Evolutionary conservation across 1,284 basidiomycete genomes (phyloP).

Genomic region (Cutaneotrichosporon cyanovorans): DNA sequence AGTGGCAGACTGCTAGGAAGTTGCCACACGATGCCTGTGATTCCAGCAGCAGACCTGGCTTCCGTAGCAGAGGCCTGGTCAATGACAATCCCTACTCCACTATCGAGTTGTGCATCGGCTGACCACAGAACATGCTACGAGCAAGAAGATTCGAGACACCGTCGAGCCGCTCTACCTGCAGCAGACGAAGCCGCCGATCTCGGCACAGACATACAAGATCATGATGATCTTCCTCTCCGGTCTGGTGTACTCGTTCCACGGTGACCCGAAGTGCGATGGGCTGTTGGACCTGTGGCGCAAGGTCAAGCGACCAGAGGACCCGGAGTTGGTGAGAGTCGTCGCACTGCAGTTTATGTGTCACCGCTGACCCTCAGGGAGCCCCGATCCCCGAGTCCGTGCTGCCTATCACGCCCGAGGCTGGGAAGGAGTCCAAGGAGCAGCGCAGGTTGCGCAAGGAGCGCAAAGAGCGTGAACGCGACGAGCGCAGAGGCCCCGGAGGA

Average conservation of each 20-base stretch:
- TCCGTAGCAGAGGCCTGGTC: too few relatives aligned
- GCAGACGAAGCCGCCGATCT: constrained; percentile 4
- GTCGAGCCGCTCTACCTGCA: too few relatives aligned
- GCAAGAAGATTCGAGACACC: constrained; percentile 30
- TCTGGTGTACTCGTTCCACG: constrained; percentile 34
- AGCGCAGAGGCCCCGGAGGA: too few relatives aligned
- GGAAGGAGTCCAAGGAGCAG: neutral
- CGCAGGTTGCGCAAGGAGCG: constrained; percentile 1
- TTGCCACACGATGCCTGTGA: too few relatives aligned
- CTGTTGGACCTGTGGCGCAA: constrained; percentile 40
- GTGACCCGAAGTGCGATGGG: constrained; percentile 36
- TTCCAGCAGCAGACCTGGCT: too few relatives aligned
- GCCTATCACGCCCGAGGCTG: constrained; percentile 1
- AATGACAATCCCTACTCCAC: too few relatives aligned
- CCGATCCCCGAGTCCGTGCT: constrained; percentile 30
- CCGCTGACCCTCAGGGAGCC: constrained; percentile 26
- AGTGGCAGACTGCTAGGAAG: too few relatives aligned
- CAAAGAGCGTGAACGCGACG: neutral
- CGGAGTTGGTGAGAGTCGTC: constrained; percentile 38
- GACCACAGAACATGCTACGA: constrained; percentile 29
- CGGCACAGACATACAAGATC: constrained; percentile 1
- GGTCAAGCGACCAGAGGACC: constrained; percentile 39
- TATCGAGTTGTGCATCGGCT: too few relatives aligned
- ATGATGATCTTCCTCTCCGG: constrained; percentile 30
- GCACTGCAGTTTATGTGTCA: neutral